These are phyloP conservation scores for Discostella stelligera DNA, from an alignment of 352 stramenopile genomes.

Conservation along the genomic window DNA sequence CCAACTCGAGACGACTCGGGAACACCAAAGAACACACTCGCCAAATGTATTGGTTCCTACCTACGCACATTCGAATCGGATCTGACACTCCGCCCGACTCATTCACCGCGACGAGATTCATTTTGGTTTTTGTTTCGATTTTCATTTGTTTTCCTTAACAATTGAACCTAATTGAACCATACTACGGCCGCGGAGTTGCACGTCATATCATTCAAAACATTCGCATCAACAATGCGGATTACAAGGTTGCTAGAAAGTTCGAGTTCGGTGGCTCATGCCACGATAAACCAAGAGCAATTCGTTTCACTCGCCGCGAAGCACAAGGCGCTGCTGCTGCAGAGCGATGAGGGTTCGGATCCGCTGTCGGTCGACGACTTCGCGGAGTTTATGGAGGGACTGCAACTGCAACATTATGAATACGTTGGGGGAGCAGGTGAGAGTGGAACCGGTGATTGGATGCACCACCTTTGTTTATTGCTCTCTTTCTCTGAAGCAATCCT, in stretches of 20 bases:
- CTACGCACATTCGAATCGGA: no score
- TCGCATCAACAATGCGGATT: slow-evolving; percentile 30
- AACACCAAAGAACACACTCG: not conserved
- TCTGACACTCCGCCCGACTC: no score
- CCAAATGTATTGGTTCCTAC: no score
- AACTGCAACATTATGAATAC: slow-evolving; percentile 59
- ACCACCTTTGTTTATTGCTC: no score
- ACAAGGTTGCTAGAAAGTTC: slow-evolving; percentile 37
- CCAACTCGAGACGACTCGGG: not conserved
- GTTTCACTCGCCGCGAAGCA: slow-evolving; percentile 50
- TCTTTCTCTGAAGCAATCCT: not conserved
- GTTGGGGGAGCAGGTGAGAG: slow-evolving; percentile 28
- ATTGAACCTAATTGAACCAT: no score
- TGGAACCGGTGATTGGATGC: not conserved
- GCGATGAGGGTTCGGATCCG: slow-evolving; percentile 22
- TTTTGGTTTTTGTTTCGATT: no score
- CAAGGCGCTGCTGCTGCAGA: slow-evolving; percentile 55
- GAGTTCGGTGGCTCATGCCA: slow-evolving; percentile 6
- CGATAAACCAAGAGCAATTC: slow-evolving; percentile 39
- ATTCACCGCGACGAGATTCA: no score
- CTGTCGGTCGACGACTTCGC: slow-evolving; percentile 55
- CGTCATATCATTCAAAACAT: not conserved
- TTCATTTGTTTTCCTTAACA: not conserved
- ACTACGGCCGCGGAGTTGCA: no score
- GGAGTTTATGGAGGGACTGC: slow-evolving; percentile 35